phyloP scores from a whole-genome alignment of 2,329 filamentous ascomycete species.

The Gaeumannomyces sp. region DNA sequence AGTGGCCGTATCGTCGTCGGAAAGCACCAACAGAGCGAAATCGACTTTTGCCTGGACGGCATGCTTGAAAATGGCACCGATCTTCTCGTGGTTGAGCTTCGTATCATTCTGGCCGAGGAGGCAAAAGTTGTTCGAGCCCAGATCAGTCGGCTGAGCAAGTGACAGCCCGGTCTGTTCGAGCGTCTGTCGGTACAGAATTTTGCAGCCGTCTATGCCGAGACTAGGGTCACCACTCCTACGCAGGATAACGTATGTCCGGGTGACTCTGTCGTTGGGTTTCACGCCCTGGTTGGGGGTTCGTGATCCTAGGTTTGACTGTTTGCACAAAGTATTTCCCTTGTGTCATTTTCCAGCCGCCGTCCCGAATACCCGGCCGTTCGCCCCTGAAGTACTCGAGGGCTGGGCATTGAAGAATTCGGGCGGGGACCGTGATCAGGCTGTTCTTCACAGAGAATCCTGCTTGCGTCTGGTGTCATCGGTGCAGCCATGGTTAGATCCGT shows the following conservation, averaged over 20 bases:
- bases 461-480: slow-evolving; percentile 31
- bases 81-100: neutral
- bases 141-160: neutral
- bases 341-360: slow-evolving; percentile 65
- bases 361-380: slow-evolving; percentile 26
- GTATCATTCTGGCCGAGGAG: neutral
- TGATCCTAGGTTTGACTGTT: too few species aligned
- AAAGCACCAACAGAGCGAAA: slow-evolving; percentile 51
- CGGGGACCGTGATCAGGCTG: slow-evolving; percentile 64
- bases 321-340: slow-evolving; percentile 29
- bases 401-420: slow-evolving; percentile 60
- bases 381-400: slow-evolving; percentile 47
- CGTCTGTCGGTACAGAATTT: neutral
- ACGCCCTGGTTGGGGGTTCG: too few species aligned
- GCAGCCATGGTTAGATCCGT: neutral
- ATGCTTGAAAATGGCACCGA: neutral
- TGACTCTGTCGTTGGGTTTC: too few species aligned
- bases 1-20: slow-evolving; percentile 35
- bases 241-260: too few species aligned
- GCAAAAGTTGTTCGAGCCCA: neutral
- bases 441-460: slow-evolving; percentile 53
- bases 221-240: too few species aligned
- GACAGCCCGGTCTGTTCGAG: neutral
- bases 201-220: neutral
- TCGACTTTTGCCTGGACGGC: slow-evolving; percentile 10